These are phyloP conservation scores for Jatropha multifida DNA, from an alignment of 441 rosid species.

Conservation along the genomic window DNA sequence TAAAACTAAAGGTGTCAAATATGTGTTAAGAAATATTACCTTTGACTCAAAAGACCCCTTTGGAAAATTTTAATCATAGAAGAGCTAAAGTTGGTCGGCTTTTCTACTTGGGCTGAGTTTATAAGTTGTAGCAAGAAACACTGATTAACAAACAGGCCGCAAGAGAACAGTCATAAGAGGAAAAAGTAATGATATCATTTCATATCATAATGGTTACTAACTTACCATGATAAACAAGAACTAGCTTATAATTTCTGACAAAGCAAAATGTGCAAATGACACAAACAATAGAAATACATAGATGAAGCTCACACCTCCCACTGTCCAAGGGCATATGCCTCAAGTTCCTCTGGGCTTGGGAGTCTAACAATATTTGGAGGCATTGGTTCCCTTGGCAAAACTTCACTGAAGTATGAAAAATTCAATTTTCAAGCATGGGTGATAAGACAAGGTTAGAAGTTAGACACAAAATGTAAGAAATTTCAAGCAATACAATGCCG, in stretches of 20 bases:
- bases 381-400: conserved; percentile 94
- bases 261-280: conserved; percentile 6
- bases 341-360: conserved; percentile 77
- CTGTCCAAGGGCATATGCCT: conserved; percentile 73
- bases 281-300: conserved; percentile 18
- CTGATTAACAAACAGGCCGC: conserved; percentile 44
- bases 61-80: conserved; percentile 91
- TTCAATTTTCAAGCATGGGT: conserved; percentile 26
- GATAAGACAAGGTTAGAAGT: conserved; percentile 2
- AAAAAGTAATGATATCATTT: conserved; percentile 1
- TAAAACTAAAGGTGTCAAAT: conserved; percentile 1
- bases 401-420: conserved; percentile 54
- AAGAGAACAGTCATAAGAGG: conserved; percentile 21
- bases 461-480: neutral
- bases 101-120: conserved; percentile 77
- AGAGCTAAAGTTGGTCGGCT: conserved; percentile 64
- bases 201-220: conserved; percentile 3
- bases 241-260: conserved; percentile 12
- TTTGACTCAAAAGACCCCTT: conserved; percentile 81
- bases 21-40: conserved; percentile 36
- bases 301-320: conserved; percentile 77
- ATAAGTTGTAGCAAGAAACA: conserved; percentile 91
- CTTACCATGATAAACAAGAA: conserved; percentile 10
- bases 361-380: conserved; percentile 57
- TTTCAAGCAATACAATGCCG: too few species aligned